Conservation (phyloP, 2,329 filamentous ascomycete species). For the Diaporthe sp. region DNA sequence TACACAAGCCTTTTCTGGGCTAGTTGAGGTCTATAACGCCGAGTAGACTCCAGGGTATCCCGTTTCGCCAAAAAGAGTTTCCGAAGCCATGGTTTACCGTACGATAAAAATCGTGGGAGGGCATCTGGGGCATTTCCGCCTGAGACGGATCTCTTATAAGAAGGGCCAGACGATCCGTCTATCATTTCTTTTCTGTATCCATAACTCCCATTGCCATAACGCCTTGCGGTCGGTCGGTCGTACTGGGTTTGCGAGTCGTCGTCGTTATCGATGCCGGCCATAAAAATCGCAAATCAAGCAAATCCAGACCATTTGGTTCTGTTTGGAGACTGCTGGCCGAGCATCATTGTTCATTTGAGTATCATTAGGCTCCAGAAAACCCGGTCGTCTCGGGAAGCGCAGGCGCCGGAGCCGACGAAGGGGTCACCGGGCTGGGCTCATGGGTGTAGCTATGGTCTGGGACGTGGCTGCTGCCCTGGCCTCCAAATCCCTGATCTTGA, state of each 20-base stretch:
- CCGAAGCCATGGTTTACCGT: neutral
- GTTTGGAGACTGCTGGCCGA: too few species aligned
- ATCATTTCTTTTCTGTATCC: neutral
- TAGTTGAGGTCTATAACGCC: constrained; percentile 25
- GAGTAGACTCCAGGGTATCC: constrained; percentile 23
- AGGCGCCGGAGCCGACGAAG: neutral
- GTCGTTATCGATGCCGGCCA: neutral
- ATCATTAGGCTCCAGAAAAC: neutral
- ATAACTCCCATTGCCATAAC: constrained; percentile 11
- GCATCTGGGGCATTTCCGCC: neutral
- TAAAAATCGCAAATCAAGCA: neutral
- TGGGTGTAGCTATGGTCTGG: constrained; percentile 13
- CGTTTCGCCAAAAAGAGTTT: neutral
- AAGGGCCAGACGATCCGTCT: neutral
- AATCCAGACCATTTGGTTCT: neutral
- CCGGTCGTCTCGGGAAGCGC: neutral
- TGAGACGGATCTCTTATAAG: neutral
- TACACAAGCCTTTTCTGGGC: neutral
- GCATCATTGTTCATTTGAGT: neutral
- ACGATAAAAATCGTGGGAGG: neutral
- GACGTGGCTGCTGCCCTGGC: neutral
- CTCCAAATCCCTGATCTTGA: constrained; percentile 10
- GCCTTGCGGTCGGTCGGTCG: neutral
- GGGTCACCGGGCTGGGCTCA: neutral
- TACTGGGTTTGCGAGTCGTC: neutral